Conservation (phyloP, 2,329 filamentous ascomycete genomes). For the Diaporthe capsici region DNA sequence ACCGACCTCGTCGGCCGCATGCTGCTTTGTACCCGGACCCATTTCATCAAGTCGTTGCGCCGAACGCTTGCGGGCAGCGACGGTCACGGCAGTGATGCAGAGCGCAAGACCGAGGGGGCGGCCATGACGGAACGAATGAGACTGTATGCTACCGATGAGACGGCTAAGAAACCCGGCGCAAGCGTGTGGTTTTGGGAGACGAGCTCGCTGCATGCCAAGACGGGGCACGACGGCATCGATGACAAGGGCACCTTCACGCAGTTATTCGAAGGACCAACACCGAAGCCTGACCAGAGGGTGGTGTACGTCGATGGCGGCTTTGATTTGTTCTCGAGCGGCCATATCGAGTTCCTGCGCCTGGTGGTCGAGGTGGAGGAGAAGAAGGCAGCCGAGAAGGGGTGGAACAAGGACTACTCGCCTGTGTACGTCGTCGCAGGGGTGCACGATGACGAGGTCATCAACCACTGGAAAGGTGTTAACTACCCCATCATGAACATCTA, state of each 20-base stretch:
- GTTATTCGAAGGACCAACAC: constrained; percentile 79
- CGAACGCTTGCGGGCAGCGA: constrained; percentile 78
- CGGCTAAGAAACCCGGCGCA: constrained; percentile 81
- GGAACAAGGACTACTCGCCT: constrained; percentile 86
- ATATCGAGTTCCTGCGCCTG: constrained; percentile 91
- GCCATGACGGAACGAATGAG: constrained; percentile 83
- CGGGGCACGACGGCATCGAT: constrained; percentile 59
- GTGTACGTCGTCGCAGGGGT: constrained; percentile 93
- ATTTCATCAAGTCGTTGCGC: constrained; percentile 89
- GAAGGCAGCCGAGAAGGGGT: constrained; percentile 76
- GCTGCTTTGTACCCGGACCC: constrained; percentile 93
- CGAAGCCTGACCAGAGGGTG: constrained; percentile 83
- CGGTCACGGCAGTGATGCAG: constrained; percentile 76
- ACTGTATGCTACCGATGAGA: constrained; percentile 90
- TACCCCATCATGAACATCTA: constrained; percentile 99
- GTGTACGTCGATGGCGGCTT: constrained; percentile 98
- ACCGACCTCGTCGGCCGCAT: constrained; percentile 98
- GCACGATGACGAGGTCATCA: constrained; percentile 95
- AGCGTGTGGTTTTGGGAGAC: constrained; percentile 89
- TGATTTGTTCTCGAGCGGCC: constrained; percentile 95
- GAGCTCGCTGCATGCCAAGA: constrained; percentile 61
- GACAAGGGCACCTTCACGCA: constrained; percentile 76
- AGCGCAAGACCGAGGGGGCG: constrained; percentile 73
- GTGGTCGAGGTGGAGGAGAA: constrained; percentile 82
- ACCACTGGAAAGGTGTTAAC: constrained; percentile 96